phyloP scores from a whole-genome alignment of 495 filamentous ascomycete genomes.

The Aspergillus diversus region DNA sequence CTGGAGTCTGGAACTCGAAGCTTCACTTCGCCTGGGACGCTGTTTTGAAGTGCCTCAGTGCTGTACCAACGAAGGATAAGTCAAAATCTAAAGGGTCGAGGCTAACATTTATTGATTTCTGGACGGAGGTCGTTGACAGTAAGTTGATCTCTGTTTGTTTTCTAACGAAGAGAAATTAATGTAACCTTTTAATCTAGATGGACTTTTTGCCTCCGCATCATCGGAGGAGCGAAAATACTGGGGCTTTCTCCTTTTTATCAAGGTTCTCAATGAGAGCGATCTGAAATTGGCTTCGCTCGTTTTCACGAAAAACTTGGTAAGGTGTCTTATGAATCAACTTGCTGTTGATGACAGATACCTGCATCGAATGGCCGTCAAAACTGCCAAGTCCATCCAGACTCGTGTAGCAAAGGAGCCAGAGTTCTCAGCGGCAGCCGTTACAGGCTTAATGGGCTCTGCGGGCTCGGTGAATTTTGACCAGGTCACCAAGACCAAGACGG shows the following conservation, averaged over 20 bases:
- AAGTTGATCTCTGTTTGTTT: constrained; percentile 37
- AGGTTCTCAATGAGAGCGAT: constrained; percentile 60
- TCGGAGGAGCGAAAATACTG: constrained; percentile 88
- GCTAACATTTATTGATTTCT: constrained; percentile 73
- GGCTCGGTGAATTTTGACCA: constrained; percentile 83
- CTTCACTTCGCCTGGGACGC: constrained; percentile 88
- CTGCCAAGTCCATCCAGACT: constrained; percentile 66
- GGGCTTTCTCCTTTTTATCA: constrained; percentile 84
- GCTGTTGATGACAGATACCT: constrained; percentile 82
- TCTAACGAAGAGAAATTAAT: not conserved
- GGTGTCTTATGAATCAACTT: constrained; percentile 85
- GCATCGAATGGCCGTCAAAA: constrained; percentile 75
- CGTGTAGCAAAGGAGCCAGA: constrained; percentile 67
- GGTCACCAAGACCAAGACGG: constrained; percentile 83
- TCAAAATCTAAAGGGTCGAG: constrained; percentile 38
- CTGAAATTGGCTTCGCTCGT: constrained; percentile 54
- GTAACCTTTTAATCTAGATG: constrained; percentile 53
- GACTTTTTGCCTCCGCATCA: constrained; percentile 75
- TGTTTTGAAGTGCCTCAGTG: constrained; percentile 57
- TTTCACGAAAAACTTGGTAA: constrained; percentile 82
- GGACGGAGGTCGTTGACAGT: constrained; percentile 89
- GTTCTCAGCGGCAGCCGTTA: constrained; percentile 61
- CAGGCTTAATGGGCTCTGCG: constrained; percentile 65
- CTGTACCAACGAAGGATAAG: constrained; percentile 28
- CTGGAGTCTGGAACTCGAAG: constrained; percentile 78